Base-by-base conservation (phyloP, 2,329 filamentous ascomycete species). In the Cercospora janseana region DNA sequence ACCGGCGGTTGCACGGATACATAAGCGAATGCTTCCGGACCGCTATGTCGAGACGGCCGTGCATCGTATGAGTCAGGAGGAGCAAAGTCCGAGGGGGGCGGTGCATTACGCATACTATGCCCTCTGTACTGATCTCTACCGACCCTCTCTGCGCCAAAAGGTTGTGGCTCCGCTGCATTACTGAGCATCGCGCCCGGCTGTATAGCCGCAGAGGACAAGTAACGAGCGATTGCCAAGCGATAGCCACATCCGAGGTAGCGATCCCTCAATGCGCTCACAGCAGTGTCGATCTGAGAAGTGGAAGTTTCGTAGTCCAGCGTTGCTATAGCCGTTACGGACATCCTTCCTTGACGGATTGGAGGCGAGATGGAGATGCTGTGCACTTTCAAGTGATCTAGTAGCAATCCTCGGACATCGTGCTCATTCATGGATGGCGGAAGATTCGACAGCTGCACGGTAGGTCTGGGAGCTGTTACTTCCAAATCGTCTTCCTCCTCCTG, bases 191-290 rank as follows among this genome's bases (percentile, higher is more conserved):
- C 16, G 21, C 29, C 49, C 23, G 55, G 47, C 13, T 51, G 55
- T 13, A 58, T 43, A 4, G 57, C 45, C 8, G 57, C 56, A 2
- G 89, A 94, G 0, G 89, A 94, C 3, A 95, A 77, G 70, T 94
- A 87, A 7, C 89, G 79, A 53, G 91, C 88, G 35, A 95, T 77
- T 5, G 81, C 85, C 2, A 96, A 75, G 67, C 91, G 86, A 71
- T 86, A 89, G 4, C 91, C 91, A 66, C 82, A 89, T 12, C 91
- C 91, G 12, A 95, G 74, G 66, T 96, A 95, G 58, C 79, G 82
- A 57, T 93, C 90, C 64, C 94, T 88, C 24, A 95, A 72, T 3
- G 80, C 72, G 64, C 83, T 92, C 45, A 95, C 87, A 0, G 85
- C 80, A 3, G 81, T 78, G 63, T 96, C 90, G 46, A 96, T 91